Conservation (phyloP, 2,329 filamentous ascomycete species). For the Arthrobotrys sinensis region DNA sequence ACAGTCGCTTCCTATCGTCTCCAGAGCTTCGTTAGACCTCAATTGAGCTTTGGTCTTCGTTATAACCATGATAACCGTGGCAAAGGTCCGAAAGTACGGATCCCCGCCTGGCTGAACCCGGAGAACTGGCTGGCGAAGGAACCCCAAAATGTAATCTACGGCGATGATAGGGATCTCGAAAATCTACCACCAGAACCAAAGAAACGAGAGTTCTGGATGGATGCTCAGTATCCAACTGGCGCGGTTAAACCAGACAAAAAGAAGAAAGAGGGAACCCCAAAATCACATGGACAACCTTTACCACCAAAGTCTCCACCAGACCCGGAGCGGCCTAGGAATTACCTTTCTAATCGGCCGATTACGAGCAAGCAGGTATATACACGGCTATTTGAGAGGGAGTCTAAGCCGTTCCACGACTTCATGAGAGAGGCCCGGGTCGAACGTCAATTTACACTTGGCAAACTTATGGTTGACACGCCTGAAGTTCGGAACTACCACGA, state of each 20-base stretch:
- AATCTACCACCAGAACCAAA: conserved; percentile 27
- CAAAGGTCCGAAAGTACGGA: not conserved
- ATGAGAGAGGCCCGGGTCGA: conserved; percentile 59
- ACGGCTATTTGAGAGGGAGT: conserved; percentile 35
- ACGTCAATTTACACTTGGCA: conserved; percentile 51
- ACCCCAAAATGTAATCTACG: conserved; percentile 35
- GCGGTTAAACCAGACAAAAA: not conserved
- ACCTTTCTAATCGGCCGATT: conserved; percentile 40
- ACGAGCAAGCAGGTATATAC: conserved; percentile 16
- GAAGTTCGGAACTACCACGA: conserved; percentile 45
- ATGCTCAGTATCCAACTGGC: conserved; percentile 38
- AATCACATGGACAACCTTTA: not conserved
- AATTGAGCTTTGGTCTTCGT: conserved; percentile 20
- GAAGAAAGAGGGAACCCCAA: not conserved
- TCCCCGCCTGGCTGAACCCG: conserved; percentile 34
- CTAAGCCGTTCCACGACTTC: conserved; percentile 37
- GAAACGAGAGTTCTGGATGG: conserved; percentile 49
- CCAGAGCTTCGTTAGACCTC: not conserved
- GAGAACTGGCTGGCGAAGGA: conserved; percentile 48
- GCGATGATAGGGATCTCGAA: conserved; percentile 49
- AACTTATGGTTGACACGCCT: conserved; percentile 62
- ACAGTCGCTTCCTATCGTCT: conserved; percentile 25
- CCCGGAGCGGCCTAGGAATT: conserved; percentile 13
- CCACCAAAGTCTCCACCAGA: conserved; percentile 1
- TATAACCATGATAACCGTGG: conserved; percentile 14